These are phyloP conservation scores for Phaeosphaeria sp. DNA, from an alignment of 2,329 filamentous ascomycete genomes.

Conservation along the genomic window DNA sequence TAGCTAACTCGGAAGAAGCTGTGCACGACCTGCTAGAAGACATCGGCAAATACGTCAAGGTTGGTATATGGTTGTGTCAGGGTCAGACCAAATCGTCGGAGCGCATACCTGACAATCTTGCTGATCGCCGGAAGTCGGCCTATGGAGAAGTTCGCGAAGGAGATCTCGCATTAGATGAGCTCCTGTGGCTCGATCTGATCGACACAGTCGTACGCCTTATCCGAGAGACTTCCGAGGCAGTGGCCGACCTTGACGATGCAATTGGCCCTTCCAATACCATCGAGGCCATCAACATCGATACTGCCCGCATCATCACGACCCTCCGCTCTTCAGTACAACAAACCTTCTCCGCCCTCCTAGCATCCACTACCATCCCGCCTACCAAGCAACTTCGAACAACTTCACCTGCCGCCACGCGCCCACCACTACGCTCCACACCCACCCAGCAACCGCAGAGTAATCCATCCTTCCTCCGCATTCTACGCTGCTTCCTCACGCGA, in stretches of 20 bases:
- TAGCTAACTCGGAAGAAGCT: slow-evolving; percentile 66
- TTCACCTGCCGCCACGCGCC: slow-evolving; percentile 24
- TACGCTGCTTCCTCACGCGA: slow-evolving; percentile 85
- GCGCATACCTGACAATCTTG: slow-evolving; percentile 45
- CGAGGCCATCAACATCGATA: slow-evolving; percentile 62
- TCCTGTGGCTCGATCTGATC: slow-evolving; percentile 70
- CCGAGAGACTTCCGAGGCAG: slow-evolving; percentile 53
- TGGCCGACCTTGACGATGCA: slow-evolving; percentile 51
- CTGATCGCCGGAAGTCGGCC: slow-evolving; percentile 44
- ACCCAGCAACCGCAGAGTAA: slow-evolving; percentile 56
- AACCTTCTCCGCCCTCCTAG: slow-evolving; percentile 85
- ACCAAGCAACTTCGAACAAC: slow-evolving; percentile 23
- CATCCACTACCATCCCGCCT: slow-evolving; percentile 62
- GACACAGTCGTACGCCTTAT: slow-evolving; percentile 65
- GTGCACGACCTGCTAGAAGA: slow-evolving; percentile 76
- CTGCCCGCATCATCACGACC: slow-evolving; percentile 67
- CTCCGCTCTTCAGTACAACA: slow-evolving; percentile 85
- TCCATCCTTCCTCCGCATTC: slow-evolving; percentile 83
- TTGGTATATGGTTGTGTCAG: slow-evolving; percentile 96
- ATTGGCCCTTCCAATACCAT: slow-evolving; percentile 36
- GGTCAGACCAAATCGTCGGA: slow-evolving; percentile 72
- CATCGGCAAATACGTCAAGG: slow-evolving; percentile 86
- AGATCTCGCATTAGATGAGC: slow-evolving; percentile 66
- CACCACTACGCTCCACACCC: slow-evolving; percentile 29
- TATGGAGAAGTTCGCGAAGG: slow-evolving; percentile 59